phyloP scores from a whole-genome alignment of 257 asterid species.

The Cordia subcordata region DNA sequence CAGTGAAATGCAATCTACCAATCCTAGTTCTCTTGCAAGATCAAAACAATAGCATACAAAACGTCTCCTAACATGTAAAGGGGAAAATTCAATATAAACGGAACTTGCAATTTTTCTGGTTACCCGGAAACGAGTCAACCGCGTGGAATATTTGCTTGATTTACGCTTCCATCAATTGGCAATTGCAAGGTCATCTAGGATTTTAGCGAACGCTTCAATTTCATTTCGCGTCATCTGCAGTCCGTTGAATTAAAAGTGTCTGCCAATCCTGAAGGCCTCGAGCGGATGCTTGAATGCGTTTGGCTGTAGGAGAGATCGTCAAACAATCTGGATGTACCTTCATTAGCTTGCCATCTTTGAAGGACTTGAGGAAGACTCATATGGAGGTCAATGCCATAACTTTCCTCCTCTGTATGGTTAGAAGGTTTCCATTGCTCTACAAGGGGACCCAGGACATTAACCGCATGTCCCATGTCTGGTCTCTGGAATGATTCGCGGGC shows the following conservation, averaged over 20 bases:
- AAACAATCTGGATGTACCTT: slow-evolving; percentile 91
- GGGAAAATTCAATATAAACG: slow-evolving; percentile 38
- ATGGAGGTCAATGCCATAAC: slow-evolving; percentile 54
- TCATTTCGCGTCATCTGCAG: slow-evolving; percentile 45
- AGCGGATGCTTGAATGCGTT: slow-evolving; percentile 73
- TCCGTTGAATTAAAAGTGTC: slow-evolving; percentile 67
- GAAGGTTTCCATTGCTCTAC: slow-evolving; percentile 89
- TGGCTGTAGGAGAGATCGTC: slow-evolving; percentile 58
- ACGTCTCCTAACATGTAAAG: slow-evolving; percentile 15
- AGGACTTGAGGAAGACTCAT: slow-evolving; percentile 89
- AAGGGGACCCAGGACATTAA: slow-evolving; percentile 78
- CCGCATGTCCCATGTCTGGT: slow-evolving; percentile 98
- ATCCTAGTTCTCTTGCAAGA: not conserved
- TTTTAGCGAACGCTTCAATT: too few species aligned
- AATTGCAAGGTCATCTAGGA: not conserved
- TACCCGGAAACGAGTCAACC: slow-evolving; percentile 17
- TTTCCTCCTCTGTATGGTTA: slow-evolving; percentile 49
- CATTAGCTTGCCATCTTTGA: slow-evolving; percentile 84
- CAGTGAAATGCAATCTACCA: too few species aligned
- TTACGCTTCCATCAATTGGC: not conserved
- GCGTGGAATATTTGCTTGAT: slow-evolving; percentile 11
- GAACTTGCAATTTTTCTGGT: slow-evolving; percentile 14
- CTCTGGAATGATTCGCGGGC: slow-evolving; percentile 88
- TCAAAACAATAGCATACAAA: slow-evolving; percentile 11
- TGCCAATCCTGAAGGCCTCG: slow-evolving; percentile 63